These are phyloP conservation scores for Wickerhamiella brachini DNA, from an alignment of 805 yeast species.

Conservation along the genomic window DNA sequence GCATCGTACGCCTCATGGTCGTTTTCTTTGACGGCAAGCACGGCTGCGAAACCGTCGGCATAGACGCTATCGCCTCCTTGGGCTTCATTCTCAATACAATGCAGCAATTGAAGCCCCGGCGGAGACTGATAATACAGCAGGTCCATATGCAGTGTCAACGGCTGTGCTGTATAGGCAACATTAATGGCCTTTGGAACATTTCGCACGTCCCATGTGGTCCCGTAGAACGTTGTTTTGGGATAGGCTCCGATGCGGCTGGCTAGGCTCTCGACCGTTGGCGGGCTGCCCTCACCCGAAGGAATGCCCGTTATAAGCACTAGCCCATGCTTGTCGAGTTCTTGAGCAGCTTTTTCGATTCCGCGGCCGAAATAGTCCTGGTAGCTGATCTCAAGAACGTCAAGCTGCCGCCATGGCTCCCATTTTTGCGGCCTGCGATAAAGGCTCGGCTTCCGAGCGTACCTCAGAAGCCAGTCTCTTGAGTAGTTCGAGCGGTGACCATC, in stretches of 20 bases:
- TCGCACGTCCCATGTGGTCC: constrained; percentile 54
- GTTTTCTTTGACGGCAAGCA: constrained; percentile 34
- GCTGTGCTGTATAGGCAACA: constrained; percentile 52
- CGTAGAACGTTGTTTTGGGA: constrained; percentile 57
- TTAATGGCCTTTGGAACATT: constrained; percentile 42
- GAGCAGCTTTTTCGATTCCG: constrained; percentile 29
- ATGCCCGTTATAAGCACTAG: constrained; percentile 39
- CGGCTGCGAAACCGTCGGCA: constrained; percentile 59
- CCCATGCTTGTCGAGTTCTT: constrained; percentile 42
- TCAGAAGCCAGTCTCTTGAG: constrained; percentile 33
- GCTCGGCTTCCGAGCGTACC: constrained; percentile 26
- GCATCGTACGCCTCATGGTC: constrained; percentile 57
- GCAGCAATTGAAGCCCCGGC: constrained; percentile 64
- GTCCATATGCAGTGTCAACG: constrained; percentile 67
- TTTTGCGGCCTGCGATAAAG: constrained; percentile 14
- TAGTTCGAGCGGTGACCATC: constrained; percentile 35
- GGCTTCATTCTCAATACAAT: constrained; percentile 33
- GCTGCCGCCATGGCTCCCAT: constrained; percentile 11
- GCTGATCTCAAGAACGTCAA: constrained; percentile 21
- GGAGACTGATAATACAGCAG: constrained; percentile 65
- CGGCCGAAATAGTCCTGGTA: constrained; percentile 30
- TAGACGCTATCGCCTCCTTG: constrained; percentile 56
- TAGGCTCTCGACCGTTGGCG: constrained; percentile 25
- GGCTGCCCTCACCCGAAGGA: constrained; percentile 30
- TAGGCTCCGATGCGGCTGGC: constrained; percentile 46